These are phyloP conservation scores for Rubia yunnanensis DNA, from an alignment of 257 asterid species.

Conservation along the genomic window DNA sequence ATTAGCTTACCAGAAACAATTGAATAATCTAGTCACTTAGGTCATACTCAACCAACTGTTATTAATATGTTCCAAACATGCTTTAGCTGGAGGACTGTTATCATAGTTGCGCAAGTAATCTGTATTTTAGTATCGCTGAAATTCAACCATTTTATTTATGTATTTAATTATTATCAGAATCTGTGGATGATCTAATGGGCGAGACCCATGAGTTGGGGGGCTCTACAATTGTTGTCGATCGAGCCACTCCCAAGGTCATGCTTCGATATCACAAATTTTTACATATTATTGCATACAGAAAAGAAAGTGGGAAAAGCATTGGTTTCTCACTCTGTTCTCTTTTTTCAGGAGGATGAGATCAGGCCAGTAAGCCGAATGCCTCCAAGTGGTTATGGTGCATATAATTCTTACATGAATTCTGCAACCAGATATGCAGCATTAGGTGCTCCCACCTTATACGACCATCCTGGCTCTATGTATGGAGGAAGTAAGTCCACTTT, in stretches of 20 bases:
- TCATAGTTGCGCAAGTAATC: not conserved
- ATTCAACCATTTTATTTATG: not conserved
- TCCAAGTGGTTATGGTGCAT: conserved; percentile 89
- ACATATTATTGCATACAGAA: not conserved
- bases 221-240: conserved; percentile 83
- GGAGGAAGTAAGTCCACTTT: conserved; percentile 69
- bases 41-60: not conserved
- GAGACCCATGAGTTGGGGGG: conserved; percentile 95
- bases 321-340: not conserved
- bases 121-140: too few relatives aligned
- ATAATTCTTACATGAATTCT: conserved; percentile 81
- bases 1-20: not conserved
- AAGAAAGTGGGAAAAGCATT: not conserved
- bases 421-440: conserved; percentile 97
- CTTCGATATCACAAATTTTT: not conserved
- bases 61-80: too few relatives aligned
- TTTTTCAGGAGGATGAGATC: conserved; percentile 68
- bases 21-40: not conserved
- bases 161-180: conserved; percentile 41
- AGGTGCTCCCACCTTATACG: conserved; percentile 95
- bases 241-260: conserved; percentile 91
- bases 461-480: conserved; percentile 58
- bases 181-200: conserved; percentile 92
- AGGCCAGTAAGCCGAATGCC: conserved; percentile 66
- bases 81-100: not conserved